These are phyloP conservation scores for Colletotrichum sp. DNA, from an alignment of 2,329 filamentous ascomycete genomes.

Conservation along the genomic window DNA sequence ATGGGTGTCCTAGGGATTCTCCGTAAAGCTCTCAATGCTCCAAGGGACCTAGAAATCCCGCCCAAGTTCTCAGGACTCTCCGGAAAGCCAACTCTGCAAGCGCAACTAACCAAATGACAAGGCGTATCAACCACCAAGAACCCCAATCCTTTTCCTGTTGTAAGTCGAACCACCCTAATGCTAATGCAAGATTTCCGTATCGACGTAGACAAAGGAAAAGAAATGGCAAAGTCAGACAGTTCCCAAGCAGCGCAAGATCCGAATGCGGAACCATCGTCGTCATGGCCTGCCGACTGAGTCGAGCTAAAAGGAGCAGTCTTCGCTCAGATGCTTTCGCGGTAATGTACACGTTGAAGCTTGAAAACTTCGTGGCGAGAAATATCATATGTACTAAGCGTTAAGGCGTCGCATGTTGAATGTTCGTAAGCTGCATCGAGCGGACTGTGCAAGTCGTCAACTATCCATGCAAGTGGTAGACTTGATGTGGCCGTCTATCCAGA, in stretches of 20 bases:
- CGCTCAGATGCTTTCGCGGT: neutral
- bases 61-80: neutral
- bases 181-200: neutral
- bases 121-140: neutral
- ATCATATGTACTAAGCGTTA: neutral
- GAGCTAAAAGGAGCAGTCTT: neutral
- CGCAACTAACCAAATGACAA: neutral
- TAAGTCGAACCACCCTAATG: neutral
- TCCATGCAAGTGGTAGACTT: neutral
- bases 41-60: neutral
- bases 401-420: neutral
- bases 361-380: neutral
- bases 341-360: neutral
- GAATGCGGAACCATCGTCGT: neutral
- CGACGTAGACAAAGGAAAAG: conserved; percentile 2
- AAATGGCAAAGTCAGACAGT: neutral
- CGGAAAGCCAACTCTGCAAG: neutral
- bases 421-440: neutral
- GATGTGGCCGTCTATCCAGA: neutral
- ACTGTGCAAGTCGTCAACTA: neutral
- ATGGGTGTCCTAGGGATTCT: neutral
- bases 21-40: neutral
- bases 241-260: neutral
- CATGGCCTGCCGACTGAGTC: neutral
- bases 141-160: neutral